A percentile compares a stretch with the other conserved stretches of the same genome.
These are phyloP conservation scores for Diutina scorzettiae DNA, from an alignment of 1,139 yeast genomes.

Conservation along the genomic window DNA sequence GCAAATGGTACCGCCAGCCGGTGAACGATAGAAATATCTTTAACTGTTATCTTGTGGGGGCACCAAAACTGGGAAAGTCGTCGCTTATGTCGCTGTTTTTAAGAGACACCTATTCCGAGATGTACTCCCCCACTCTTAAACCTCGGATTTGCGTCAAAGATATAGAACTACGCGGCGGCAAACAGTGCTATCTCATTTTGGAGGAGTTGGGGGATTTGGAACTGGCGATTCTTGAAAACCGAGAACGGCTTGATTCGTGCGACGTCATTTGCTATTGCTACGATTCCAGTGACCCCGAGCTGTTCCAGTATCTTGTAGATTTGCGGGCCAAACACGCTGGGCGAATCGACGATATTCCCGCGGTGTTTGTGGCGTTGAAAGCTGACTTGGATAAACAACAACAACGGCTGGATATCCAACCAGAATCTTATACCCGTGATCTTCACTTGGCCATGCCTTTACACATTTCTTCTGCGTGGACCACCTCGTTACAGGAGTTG, in stretches of 20 bases:
- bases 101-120: conserved; percentile 58
- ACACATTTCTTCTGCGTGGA: conserved; percentile 86
- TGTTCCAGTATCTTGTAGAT: conserved; percentile 73
- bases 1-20: conserved; percentile 54
- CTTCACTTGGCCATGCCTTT: conserved; percentile 54
- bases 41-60: conserved; percentile 80
- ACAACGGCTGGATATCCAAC: conserved; percentile 75
- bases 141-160: conserved; percentile 82
- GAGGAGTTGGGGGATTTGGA: conserved; percentile 88
- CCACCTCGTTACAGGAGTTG: conserved; percentile 71
- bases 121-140: conserved; percentile 70
- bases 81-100: conserved; percentile 73
- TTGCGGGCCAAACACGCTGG: conserved; percentile 45
- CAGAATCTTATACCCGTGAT: conserved; percentile 71
- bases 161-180: conserved; percentile 90
- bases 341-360: conserved; percentile 58
- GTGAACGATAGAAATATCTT: conserved; percentile 81
- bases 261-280: conserved; percentile 84
- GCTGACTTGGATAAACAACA: conserved; percentile 95
- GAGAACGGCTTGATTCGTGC: conserved; percentile 64
- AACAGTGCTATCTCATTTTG: conserved; percentile 81
- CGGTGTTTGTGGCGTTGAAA: conserved; percentile 80
- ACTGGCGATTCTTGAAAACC: conserved; percentile 67
- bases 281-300: conserved; percentile 92
- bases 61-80: conserved; percentile 76